A percentile compares a stretch with the other conserved stretches of the same genome.
Conservation (phyloP, 768 basidiomycete genomes). For the Sistotremastrum niveocremeum region DNA sequence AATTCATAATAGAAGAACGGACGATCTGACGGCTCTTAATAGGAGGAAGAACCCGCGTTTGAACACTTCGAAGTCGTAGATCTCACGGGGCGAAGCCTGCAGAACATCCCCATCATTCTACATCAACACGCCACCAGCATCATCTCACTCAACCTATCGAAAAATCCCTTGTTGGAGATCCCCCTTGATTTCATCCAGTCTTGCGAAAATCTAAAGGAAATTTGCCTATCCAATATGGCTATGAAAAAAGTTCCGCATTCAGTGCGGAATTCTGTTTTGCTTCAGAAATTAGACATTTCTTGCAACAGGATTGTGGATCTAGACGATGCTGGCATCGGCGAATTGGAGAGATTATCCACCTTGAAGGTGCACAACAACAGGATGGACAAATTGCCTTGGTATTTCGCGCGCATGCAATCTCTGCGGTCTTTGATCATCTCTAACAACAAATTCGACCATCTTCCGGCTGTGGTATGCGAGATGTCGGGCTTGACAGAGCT, state of each 20-base stretch:
- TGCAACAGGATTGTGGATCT: constrained; percentile 86
- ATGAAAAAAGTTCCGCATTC: constrained; percentile 87
- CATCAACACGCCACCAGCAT: constrained; percentile 79
- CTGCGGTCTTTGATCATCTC: constrained; percentile 82
- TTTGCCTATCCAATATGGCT: constrained; percentile 81
- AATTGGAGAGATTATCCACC: constrained; percentile 51
- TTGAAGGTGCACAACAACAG: constrained; percentile 86
- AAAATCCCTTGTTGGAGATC: constrained; percentile 92
- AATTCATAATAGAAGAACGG: neutral
- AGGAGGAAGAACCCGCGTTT: constrained; percentile 66
- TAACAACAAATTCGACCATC: constrained; percentile 77
- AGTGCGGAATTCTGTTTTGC: constrained; percentile 56
- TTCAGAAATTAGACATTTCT: constrained; percentile 77
- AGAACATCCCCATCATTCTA: constrained; percentile 78
- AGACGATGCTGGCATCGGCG: constrained; percentile 71
- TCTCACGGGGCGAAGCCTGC: constrained; percentile 64
- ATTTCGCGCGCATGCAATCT: constrained; percentile 59
- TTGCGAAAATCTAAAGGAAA: constrained; percentile 69
- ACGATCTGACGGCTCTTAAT: neutral
- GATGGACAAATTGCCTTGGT: constrained; percentile 73
- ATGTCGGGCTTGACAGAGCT: constrained; percentile 68
- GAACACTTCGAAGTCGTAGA: constrained; percentile 70
- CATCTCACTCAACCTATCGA: constrained; percentile 72
- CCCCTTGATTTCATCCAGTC: constrained; percentile 93
- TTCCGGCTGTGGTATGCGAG: constrained; percentile 65